Evolutionary conservation across 805 yeast species (phyloP).

Genomic region (Cyberlindnera maritima): DNA sequence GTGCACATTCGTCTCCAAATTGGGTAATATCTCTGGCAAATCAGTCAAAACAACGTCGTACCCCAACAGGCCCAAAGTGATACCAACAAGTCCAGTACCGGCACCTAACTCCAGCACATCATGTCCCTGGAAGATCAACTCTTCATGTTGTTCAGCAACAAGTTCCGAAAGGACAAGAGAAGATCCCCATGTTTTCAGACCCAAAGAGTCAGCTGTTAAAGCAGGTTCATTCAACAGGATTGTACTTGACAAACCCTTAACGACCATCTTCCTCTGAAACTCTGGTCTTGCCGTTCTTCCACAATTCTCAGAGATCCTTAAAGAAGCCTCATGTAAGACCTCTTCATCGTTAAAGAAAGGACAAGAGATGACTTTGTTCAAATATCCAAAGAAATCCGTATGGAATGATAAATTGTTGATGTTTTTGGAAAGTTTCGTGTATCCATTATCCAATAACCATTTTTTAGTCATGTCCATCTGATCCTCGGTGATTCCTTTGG

Average conservation of each 20-base stretch:
- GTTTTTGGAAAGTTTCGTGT: conserved; percentile 29
- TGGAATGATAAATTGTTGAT: conserved; percentile 32
- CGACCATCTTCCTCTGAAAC: conserved; percentile 54
- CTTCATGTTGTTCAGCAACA: conserved; percentile 38
- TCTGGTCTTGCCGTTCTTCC: conserved; percentile 84
- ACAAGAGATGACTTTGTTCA: conserved; percentile 51
- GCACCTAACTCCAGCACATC: conserved; percentile 76
- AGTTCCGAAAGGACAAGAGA: conserved; percentile 63
- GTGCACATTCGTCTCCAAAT: conserved; percentile 56
- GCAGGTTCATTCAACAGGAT: conserved; percentile 71
- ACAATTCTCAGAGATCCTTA: conserved; percentile 72
- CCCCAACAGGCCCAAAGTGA: conserved; percentile 58
- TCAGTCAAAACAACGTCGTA: conserved; percentile 56
- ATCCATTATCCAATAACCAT: conserved; percentile 45
- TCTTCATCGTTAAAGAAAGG: conserved; percentile 33
- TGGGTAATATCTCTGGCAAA: conserved; percentile 70
- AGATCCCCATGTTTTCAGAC: conserved; percentile 96
- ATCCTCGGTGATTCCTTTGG: conserved; percentile 32
- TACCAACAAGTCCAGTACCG: conserved; percentile 92
- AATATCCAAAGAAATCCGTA: conserved; percentile 42
- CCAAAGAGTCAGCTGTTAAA: conserved; percentile 80
- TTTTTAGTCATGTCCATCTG: conserved; percentile 30
- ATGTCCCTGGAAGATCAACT: conserved; percentile 13
- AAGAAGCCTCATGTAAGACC: conserved; percentile 56
- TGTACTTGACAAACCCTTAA: conserved; percentile 35